A percentile compares a stretch with the other conserved stretches of the same genome.
phyloP scores from a whole-genome alignment of 345 rosid genomes.

The rapeseed (Brassica napus) region DNA sequence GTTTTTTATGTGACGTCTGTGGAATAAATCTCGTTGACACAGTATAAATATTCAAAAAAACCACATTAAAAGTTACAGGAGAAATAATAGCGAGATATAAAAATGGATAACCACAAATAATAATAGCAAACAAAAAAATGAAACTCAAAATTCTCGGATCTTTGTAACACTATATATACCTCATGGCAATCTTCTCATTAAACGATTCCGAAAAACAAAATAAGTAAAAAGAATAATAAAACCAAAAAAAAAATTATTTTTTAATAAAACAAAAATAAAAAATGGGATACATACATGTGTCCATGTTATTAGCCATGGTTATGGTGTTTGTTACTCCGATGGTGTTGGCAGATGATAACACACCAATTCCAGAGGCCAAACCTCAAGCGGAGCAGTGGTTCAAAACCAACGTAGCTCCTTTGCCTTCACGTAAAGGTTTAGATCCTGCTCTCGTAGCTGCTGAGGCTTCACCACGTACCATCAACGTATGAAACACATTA shows the following conservation, averaged over 20 bases:
- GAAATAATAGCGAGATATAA: conserved; percentile 10
- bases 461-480: conserved; percentile 41
- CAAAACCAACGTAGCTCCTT: conserved; percentile 31
- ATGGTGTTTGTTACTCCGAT: conserved; percentile 26
- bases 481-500: conserved; percentile 46
- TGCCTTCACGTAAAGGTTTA: conserved; percentile 41
- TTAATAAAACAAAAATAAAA: conserved; percentile 5
- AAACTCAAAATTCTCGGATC: not conserved
- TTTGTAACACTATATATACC: conserved; percentile 8
- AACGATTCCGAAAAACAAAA: not conserved
- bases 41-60: not conserved
- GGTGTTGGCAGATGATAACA: conserved; percentile 32
- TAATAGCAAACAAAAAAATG: conserved; percentile 26
- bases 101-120: conserved; percentile 26
- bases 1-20: not conserved
- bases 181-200: not conserved
- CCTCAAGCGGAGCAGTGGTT: conserved; percentile 47
- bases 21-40: not conserved
- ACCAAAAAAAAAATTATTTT: not conserved
- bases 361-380: conserved; percentile 45
- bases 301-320: conserved; percentile 25
- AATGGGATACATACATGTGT: conserved; percentile 35
- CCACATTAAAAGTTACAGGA: not conserved
- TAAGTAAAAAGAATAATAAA: not conserved
- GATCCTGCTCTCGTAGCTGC: conserved; percentile 53